phyloP scores from a whole-genome alignment of 2,329 filamentous ascomycete genomes.

The Apiospora malaysiana region DNA sequence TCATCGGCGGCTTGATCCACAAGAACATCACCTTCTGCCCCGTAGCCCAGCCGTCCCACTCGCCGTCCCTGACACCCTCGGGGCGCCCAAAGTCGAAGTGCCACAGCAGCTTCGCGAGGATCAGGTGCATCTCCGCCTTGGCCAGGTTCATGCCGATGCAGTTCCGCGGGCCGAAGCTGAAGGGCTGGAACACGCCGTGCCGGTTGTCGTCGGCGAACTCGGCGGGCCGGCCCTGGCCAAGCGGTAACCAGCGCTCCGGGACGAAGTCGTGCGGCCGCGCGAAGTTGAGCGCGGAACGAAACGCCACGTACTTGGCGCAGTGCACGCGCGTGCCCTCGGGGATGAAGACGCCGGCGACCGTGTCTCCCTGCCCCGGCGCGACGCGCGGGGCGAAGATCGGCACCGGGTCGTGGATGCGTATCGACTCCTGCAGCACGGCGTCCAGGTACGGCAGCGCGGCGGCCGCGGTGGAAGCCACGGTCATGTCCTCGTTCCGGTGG shows the following conservation, averaged over 20 bases:
- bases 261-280: conserved; percentile 43
- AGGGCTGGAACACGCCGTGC: conserved; percentile 42
- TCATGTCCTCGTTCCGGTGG: conserved; percentile 46
- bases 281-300: conserved; percentile 44
- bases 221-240: conserved; percentile 22
- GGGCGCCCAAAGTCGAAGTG: conserved; percentile 36
- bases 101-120: conserved; percentile 42
- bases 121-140: conserved; percentile 42
- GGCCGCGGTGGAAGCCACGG: conserved; percentile 35
- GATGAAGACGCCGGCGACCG: conserved; percentile 33
- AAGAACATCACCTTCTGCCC: background rate
- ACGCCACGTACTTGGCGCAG: conserved; percentile 45
- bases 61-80: background rate
- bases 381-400: conserved; percentile 32
- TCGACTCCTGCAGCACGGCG: conserved; percentile 48
- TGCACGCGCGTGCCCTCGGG: conserved; percentile 31
- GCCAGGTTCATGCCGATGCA: conserved; percentile 47
- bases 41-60: background rate
- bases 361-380: conserved; percentile 34
- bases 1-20: conserved; percentile 6
- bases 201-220: conserved; percentile 41
- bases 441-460: conserved; percentile 45
- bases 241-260: conserved; percentile 47
- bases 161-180: conserved; percentile 45
- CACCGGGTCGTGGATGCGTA: conserved; percentile 48